A percentile compares a stretch with the other conserved stretches of the same genome.
Evolutionary conservation across 2,329 filamentous ascomycete species (phyloP).

Genomic region (Alternaria sp.): DNA sequence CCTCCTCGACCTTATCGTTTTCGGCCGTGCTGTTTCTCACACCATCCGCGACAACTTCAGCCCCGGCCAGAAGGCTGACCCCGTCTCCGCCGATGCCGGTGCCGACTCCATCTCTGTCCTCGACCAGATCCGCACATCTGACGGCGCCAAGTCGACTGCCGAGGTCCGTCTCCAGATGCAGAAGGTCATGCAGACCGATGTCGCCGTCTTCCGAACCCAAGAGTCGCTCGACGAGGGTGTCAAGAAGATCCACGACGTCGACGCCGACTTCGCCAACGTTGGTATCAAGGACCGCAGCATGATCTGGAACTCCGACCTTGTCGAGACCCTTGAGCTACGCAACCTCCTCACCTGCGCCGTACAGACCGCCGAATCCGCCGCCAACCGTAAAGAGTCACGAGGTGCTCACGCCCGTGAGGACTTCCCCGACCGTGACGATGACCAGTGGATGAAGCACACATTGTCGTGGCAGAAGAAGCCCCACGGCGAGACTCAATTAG

Average conservation of each 20-base stretch:
- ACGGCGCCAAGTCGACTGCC: slow-evolving; percentile 84
- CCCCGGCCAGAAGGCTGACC: slow-evolving; percentile 79
- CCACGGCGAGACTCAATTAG: slow-evolving; percentile 83
- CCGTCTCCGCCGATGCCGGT: slow-evolving; percentile 83
- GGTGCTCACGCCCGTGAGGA: slow-evolving; percentile 98
- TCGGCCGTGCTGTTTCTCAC: slow-evolving; percentile 96
- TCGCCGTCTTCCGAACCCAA: slow-evolving; percentile 95
- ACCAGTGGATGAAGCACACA: slow-evolving; percentile 99
- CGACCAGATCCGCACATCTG: slow-evolving; percentile 82
- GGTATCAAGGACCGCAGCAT: slow-evolving; percentile 98
- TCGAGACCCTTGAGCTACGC: slow-evolving; percentile 93
- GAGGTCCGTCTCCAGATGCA: slow-evolving; percentile 94
- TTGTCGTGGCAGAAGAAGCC: slow-evolving; percentile 94
- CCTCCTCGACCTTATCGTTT: slow-evolving; percentile 94
- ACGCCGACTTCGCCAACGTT: slow-evolving; percentile 78
- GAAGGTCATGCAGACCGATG: slow-evolving; percentile 97
- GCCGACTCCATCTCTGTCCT: slow-evolving; percentile 85
- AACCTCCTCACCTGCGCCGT: slow-evolving; percentile 96
- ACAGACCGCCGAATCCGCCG: slow-evolving; percentile 89
- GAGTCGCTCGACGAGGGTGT: slow-evolving; percentile 94
- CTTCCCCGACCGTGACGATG: slow-evolving; percentile 91
- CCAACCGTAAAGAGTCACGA: slow-evolving; percentile 95
- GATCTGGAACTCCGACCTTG: slow-evolving; percentile 99
- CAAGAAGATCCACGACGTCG: slow-evolving; percentile 82
- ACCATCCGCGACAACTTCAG: slow-evolving; percentile 94